A percentile compares a stretch with the other conserved stretches of the same genome.
Evolutionary conservation across 768 basidiomycete genomes (phyloP).

Genomic region (Russula emetica): DNA sequence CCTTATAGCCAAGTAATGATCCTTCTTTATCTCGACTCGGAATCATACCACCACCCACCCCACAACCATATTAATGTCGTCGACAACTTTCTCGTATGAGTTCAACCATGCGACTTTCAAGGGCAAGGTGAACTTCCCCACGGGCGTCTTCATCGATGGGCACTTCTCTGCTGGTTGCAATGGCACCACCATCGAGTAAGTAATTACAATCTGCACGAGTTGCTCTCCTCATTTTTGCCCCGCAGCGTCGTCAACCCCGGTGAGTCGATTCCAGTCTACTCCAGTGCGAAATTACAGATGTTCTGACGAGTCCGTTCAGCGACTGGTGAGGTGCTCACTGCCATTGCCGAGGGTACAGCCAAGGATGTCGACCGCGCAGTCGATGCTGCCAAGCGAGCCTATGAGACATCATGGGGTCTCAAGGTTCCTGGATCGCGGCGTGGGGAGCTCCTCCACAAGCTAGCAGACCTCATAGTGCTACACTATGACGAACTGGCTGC

Average conservation of each 20-base stretch:
- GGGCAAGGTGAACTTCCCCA: constrained; percentile 52
- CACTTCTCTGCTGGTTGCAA: constrained; percentile 57
- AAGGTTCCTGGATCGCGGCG: constrained; percentile 51
- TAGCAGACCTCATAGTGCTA: constrained; percentile 60
- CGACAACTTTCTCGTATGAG: constrained; percentile 42
- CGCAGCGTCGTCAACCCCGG: constrained; percentile 58
- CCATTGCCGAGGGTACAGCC: constrained; percentile 53
- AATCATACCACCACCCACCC: neutral
- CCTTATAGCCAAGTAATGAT: neutral
- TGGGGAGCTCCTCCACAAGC: constrained; percentile 52
- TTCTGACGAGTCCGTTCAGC: constrained; percentile 15
- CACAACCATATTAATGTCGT: constrained; percentile 36
- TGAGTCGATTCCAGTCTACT: neutral
- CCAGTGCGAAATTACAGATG: neutral
- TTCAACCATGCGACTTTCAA: constrained; percentile 56
- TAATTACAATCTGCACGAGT: neutral
- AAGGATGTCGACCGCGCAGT: constrained; percentile 79
- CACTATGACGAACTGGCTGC: constrained; percentile 64
- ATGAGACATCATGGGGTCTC: constrained; percentile 66
- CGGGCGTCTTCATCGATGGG: constrained; percentile 70
- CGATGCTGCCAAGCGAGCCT: constrained; percentile 56
- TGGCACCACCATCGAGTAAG: constrained; percentile 66
- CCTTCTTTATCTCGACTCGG: neutral
- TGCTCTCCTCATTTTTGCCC: neutral
- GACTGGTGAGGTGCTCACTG: constrained; percentile 57